These are phyloP conservation scores for Rhynchosporium agropyri DNA, from an alignment of 2,329 filamentous ascomycete genomes.

Conservation along the genomic window DNA sequence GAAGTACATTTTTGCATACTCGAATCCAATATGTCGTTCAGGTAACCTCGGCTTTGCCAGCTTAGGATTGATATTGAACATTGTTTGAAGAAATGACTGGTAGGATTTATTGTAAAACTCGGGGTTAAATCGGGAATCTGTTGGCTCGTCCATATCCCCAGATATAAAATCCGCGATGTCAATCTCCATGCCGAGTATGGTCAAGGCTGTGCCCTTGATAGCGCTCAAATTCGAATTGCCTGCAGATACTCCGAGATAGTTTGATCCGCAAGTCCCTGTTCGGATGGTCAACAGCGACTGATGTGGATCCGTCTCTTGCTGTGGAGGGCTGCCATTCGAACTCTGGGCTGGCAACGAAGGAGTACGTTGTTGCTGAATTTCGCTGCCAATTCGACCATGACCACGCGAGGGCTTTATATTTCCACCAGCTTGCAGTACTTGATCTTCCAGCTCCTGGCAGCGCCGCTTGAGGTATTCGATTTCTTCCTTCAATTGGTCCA, in stretches of 20 bases:
- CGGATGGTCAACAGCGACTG: constrained; percentile 35
- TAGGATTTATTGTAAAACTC: constrained; percentile 72
- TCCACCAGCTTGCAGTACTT: constrained; percentile 62
- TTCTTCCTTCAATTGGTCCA: constrained; percentile 75
- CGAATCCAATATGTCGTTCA: constrained; percentile 63
- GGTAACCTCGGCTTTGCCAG: constrained; percentile 63
- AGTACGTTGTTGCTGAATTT: constrained; percentile 26
- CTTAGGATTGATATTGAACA: constrained; percentile 61
- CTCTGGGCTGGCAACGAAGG: constrained; percentile 23
- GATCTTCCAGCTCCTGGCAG: constrained; percentile 68
- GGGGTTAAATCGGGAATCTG: constrained; percentile 46
- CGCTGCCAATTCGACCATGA: constrained; percentile 30
- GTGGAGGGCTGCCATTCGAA: constrained; percentile 8
- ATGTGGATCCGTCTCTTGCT: constrained; percentile 36
- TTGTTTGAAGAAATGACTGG: constrained; percentile 67
- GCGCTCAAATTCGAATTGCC: constrained; percentile 69
- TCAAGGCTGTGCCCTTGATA: constrained; percentile 75
- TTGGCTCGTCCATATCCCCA: constrained; percentile 65
- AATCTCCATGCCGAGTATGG: constrained; percentile 77
- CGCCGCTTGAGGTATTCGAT: constrained; percentile 67
- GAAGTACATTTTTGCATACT: constrained; percentile 76
- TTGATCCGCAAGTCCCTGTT: constrained; percentile 53
- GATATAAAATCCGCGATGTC: constrained; percentile 74
- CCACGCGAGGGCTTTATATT: constrained; percentile 55
- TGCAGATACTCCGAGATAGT: constrained; percentile 63